These are phyloP conservation scores for Withania somnifera DNA, from an alignment of 305 asterid genomes.

Conservation along the genomic window DNA sequence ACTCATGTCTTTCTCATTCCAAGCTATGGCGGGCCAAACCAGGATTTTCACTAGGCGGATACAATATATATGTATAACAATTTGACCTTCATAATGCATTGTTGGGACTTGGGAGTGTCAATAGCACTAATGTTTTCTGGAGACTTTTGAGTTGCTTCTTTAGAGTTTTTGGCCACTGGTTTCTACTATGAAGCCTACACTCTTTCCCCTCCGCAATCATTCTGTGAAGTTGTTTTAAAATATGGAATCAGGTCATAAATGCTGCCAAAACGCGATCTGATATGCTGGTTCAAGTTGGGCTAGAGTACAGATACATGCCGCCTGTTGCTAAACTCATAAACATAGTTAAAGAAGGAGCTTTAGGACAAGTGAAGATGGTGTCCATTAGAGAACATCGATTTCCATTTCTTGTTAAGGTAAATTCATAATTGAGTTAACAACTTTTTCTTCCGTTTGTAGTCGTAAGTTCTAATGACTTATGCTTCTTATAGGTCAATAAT, in stretches of 20 bases:
- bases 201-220: neutral
- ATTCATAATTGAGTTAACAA: neutral
- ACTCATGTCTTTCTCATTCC: neutral
- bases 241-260: slow-evolving; percentile 43
- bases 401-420: slow-evolving; percentile 96
- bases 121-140: neutral
- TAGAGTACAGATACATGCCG: slow-evolving; percentile 96
- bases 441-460: neutral
- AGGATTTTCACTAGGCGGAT: too few species aligned
- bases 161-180: neutral
- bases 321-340: slow-evolving; percentile 86
- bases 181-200: neutral
- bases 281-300: slow-evolving; percentile 76
- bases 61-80: too few species aligned
- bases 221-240: neutral
- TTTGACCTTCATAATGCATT: neutral
- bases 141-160: neutral
- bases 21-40: too few species aligned
- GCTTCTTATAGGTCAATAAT: slow-evolving; percentile 50
- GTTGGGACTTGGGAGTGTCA: neutral
- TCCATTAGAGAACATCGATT: slow-evolving; percentile 90
- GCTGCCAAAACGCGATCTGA: slow-evolving; percentile 73
- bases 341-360: slow-evolving; percentile 49
- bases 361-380: slow-evolving; percentile 85
- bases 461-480: slow-evolving; percentile 4